Evolutionary conservation across 2,329 filamentous ascomycete species (phyloP).

Genomic region (Botryotinia narcissicola): DNA sequence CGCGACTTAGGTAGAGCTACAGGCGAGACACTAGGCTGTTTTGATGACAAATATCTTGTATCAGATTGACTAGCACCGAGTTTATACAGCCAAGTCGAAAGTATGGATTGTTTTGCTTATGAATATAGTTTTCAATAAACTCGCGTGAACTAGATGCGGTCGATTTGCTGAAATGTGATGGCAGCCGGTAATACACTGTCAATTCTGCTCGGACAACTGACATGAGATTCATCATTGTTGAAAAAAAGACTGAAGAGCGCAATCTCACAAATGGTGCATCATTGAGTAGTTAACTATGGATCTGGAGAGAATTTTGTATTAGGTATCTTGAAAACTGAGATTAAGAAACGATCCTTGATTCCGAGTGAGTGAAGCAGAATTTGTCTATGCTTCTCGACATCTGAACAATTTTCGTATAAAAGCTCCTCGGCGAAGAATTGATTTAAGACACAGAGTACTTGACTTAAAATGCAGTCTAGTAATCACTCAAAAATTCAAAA

Average conservation of each 20-base stretch:
- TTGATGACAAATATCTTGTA: neutral
- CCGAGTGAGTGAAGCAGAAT: fast-evolving
- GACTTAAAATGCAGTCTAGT: neutral
- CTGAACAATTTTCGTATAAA: neutral
- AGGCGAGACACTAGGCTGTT: neutral
- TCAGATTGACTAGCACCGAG: no score
- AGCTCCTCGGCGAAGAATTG: neutral
- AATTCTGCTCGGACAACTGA: neutral
- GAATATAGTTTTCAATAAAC: neutral
- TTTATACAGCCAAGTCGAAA: neutral
- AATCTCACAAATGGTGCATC: neutral
- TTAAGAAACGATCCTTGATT: neutral
- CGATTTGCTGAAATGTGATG: neutral
- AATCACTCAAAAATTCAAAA: neutral
- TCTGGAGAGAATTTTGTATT: neutral
- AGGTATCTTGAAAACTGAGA: neutral
- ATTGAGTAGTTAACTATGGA: neutral
- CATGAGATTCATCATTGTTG: neutral
- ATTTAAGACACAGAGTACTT: fast-evolving
- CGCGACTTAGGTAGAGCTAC: neutral
- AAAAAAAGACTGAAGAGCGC: neutral
- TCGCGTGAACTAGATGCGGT: neutral
- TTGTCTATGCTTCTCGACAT: neutral
- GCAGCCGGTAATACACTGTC: neutral
- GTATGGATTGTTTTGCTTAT: neutral